phyloP scores from a whole-genome alignment of 345 rosid genomes.

The Lumnitzera littorea region DNA sequence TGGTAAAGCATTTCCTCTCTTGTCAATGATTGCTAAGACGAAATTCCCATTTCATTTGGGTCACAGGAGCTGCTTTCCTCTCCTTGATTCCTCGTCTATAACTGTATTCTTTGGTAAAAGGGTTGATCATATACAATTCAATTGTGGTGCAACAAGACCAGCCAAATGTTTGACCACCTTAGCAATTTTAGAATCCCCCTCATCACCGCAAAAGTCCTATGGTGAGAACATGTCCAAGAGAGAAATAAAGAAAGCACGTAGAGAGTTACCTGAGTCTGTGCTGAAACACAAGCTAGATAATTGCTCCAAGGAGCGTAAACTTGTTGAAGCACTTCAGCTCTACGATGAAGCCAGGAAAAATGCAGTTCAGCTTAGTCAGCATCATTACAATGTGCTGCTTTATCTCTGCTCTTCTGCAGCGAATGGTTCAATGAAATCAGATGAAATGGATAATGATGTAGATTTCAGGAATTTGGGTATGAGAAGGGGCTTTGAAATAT shows the following conservation, averaged over 20 bases:
- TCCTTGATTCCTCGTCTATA: constrained; percentile 15
- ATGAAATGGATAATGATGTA: constrained; percentile 15
- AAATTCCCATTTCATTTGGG: background rate
- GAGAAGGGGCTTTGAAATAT: constrained; percentile 75
- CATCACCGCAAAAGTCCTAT: constrained; percentile 9
- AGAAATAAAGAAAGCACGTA: constrained; percentile 38
- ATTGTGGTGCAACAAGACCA: constrained; percentile 14
- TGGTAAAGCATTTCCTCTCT: constrained; percentile 8
- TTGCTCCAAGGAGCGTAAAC: constrained; percentile 60
- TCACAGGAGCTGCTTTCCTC: constrained; percentile 6
- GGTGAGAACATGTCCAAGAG: constrained; percentile 25
- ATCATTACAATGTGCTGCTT: constrained; percentile 69
- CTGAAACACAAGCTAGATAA: constrained; percentile 48
- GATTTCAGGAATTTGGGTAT: constrained; percentile 27
- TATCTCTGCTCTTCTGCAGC: constrained; percentile 61
- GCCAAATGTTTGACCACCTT: constrained; percentile 29
- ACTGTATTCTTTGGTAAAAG: constrained; percentile 9
- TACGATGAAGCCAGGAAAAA: constrained; percentile 65
- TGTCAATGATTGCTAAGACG: constrained; percentile 6
- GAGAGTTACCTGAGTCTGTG: constrained; percentile 51
- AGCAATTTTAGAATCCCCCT: constrained; percentile 25
- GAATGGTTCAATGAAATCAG: constrained; percentile 19
- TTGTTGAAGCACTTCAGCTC: constrained; percentile 67
- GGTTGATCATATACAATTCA: constrained; percentile 9
- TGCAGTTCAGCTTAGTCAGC: constrained; percentile 37